Base-by-base conservation (phyloP, 768 basidiomycete genomes). In the Podaxis sp. region DNA sequence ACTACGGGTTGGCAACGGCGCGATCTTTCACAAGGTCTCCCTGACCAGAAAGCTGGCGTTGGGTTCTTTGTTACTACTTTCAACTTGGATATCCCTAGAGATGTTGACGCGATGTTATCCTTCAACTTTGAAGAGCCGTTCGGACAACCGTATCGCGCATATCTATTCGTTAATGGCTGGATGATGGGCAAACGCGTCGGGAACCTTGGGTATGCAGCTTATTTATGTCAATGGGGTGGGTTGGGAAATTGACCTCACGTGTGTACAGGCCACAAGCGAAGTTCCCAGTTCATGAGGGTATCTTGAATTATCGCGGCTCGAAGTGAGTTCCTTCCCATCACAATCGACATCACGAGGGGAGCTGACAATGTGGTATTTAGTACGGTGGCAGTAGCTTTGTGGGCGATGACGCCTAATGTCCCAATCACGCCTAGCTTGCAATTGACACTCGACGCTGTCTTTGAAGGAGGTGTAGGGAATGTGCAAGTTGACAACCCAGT, bases 141-240 rank as follows among this genome's bases (percentile, higher is more conserved):
- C 5, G 80, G 80, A 3, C 86, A 89, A 68, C 81, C 89, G 24
- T 93, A 92, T 68, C 82, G 92, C 15, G 86, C 87, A 2, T 78
- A 85, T 49, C 67, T 94, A 46, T 93, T 90, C 63, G 88, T 94
- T 19, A 93, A 95, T 67, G 93, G 92, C 12, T 95, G 93, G 93
- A 88, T 89, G 84, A 91, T 91, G 84, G 93, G 92, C 8, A 93
- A 93, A 75, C 73, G 87, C 19, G 80, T 89, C n/a, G 86, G 76
- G 13, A 88, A 90, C 68, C 80, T 90, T 1, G 88, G 89, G 90
- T 85, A 64, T 63, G 81, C 71, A 13, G 38, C 28, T 59, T 11
- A 56, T 40, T 22, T 55, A 48, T 44, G 33, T 48, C 66, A 40
- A 63, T 33, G 58, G 44, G n/a, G 26, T 48, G 44, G n/a, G 26